A percentile compares a stretch with the other conserved stretches of the same genome.
Evolutionary conservation across 2,329 filamentous ascomycete species (phyloP).

Genomic region (Ophiobolus disseminans): DNA sequence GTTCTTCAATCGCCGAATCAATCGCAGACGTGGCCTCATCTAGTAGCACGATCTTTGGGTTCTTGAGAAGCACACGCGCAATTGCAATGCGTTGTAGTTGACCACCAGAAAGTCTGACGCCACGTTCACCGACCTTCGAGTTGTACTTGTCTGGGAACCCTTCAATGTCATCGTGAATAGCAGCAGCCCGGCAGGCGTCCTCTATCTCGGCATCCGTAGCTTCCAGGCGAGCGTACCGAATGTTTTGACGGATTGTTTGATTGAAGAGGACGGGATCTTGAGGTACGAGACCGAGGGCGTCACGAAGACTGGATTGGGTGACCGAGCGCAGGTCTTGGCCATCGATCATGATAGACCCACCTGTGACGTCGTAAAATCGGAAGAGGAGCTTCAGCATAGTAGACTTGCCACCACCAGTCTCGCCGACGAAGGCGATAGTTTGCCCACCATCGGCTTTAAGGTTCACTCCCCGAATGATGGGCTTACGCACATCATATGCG

Average conservation of each 20-base stretch:
- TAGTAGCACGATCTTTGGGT: slow-evolving; percentile 80
- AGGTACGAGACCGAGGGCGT: slow-evolving; percentile 68
- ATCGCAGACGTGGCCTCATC: slow-evolving; percentile 91
- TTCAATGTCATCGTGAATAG: slow-evolving; percentile 70
- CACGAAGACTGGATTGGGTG: slow-evolving; percentile 64
- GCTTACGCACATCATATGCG: slow-evolving; percentile 62
- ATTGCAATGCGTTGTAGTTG: slow-evolving; percentile 73
- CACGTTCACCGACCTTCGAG: slow-evolving; percentile 50
- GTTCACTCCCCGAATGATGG: slow-evolving; percentile 58
- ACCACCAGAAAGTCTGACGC: slow-evolving; percentile 65
- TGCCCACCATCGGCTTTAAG: slow-evolving; percentile 61
- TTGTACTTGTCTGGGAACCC: slow-evolving; percentile 58
- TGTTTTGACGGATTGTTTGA: slow-evolving; percentile 68
- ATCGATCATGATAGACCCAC: slow-evolving; percentile 64
- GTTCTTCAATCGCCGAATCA: slow-evolving; percentile 73
- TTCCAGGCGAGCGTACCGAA: slow-evolving; percentile 67
- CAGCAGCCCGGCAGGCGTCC: slow-evolving; percentile 66
- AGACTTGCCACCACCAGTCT: slow-evolving; percentile 69
- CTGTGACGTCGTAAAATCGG: slow-evolving; percentile 65
- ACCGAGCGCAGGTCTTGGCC: slow-evolving; percentile 67
- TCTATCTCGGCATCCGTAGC: slow-evolving; percentile 67
- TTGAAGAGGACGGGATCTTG: slow-evolving; percentile 72
- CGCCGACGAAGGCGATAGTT: slow-evolving; percentile 67
- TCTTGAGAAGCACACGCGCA: slow-evolving; percentile 78
- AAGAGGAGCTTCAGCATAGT: slow-evolving; percentile 67